These are phyloP conservation scores for Kregervanrija fluxuum DNA, from an alignment of 805 yeast species.

Conservation along the genomic window DNA sequence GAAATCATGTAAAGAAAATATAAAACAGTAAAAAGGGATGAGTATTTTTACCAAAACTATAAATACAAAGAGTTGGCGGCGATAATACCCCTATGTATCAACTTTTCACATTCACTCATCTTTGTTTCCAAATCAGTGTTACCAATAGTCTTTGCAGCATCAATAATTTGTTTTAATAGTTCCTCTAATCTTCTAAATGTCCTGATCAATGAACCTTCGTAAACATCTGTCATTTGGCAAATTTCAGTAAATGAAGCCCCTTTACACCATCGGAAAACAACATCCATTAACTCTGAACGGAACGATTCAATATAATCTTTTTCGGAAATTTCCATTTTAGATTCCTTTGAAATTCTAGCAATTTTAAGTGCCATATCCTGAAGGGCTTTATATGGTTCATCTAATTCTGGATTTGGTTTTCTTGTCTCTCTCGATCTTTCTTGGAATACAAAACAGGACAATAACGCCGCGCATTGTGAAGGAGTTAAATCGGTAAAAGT, in stretches of 20 bases:
- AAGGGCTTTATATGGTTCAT: slow-evolving; percentile 85
- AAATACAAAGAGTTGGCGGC: slow-evolving; percentile 91
- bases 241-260: slow-evolving; percentile 95
- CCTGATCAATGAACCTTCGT: slow-evolving; percentile 93
- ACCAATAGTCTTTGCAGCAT: slow-evolving; percentile 93
- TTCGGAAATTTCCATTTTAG: slow-evolving; percentile 83
- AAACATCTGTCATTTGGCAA: slow-evolving; percentile 97
- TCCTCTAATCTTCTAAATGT: slow-evolving; percentile 94
- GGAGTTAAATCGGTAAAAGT: slow-evolving; percentile 81
- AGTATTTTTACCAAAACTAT: slow-evolving; percentile 19
- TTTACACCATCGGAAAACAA: slow-evolving; percentile 92
- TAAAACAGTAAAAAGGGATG: background rate
- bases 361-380: slow-evolving; percentile 88
- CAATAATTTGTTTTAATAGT: slow-evolving; percentile 79
- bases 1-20: background rate
- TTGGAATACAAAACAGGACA: slow-evolving; percentile 95
- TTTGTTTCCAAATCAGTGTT: slow-evolving; percentile 78
- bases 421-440: slow-evolving; percentile 89
- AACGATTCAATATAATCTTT: slow-evolving; percentile 89
- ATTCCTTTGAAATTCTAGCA: slow-evolving; percentile 83
- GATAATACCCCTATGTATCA: slow-evolving; percentile 93
- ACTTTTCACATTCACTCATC: slow-evolving; percentile 77
- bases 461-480: slow-evolving; percentile 85
- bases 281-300: slow-evolving; percentile 94
- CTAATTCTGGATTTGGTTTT: slow-evolving; percentile 76